Base-by-base conservation (phyloP, 306 rosid species). In the Lathyrus tuberosus region DNA sequence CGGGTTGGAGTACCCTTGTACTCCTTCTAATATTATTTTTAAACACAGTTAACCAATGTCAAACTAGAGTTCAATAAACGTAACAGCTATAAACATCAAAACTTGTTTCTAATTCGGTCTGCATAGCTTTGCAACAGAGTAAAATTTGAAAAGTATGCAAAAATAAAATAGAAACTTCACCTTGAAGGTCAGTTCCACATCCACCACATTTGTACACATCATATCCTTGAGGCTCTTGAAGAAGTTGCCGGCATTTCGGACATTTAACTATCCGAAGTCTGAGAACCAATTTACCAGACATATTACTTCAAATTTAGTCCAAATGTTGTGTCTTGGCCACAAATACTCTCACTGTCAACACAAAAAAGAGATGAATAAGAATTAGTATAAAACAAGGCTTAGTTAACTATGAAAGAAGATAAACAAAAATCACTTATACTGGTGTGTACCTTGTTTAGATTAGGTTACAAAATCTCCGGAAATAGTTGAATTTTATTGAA, bases 201-300 rank as follows among this genome's bases (percentile, higher is more conserved):
- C 88, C 93, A 58, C 99, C 99, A 33, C 99, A 95, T 85, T 54
- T 74, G 83, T 91, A 95, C 20, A 95, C 76, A 67, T 67, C 76
- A 77, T 67, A 69, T 40, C 77, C 79, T 15, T 88, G 71, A 80
- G 76, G 67, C 82, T 95, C 99, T 28, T 76, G 80, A 62, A 91
- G 97, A 82, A 91, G 72, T 35, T 2, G 18, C 13, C 59, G 41
- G 67, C 99, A 95, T 73, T 88, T 87, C 2, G 99, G 97, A 81
- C 99, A 95, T 53, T 61, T 76, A 56, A 95, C 99, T 42, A 86
- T 22, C 71, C 99, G 90, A 82, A 83, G 53, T 10, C 78, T 78
- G 17, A 84, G 47, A 68, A 85, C 83, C 79, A 75, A 6, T 15
- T 80, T 79, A 67, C 79, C 60, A 9, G 81, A 81, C 97, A 91